Conservation (phyloP, 257 asterid genomes). For the Solanum peruvianum region DNA sequence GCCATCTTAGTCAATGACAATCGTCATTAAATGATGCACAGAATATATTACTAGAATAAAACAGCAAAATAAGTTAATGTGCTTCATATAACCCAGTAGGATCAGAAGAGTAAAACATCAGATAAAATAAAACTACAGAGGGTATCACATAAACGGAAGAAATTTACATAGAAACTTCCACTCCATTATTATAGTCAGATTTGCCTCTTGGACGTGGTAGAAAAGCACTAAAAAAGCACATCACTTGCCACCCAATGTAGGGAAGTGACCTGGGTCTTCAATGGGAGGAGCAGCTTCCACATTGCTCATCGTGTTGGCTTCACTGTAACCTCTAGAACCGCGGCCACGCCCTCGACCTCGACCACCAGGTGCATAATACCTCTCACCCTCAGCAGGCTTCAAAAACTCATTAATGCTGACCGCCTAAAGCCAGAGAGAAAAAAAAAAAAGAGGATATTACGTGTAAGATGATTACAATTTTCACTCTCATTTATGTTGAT, state of each 20-base stretch:
- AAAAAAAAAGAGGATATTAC: not conserved
- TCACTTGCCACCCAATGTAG: constrained; percentile 69
- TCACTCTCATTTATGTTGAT: not conserved
- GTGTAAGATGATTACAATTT: not conserved
- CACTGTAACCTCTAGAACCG: constrained; percentile 34
- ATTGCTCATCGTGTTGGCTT: constrained; percentile 23
- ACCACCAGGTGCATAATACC: constrained; percentile 32
- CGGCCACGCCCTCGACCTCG: constrained; percentile 74
- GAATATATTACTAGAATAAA: not conserved
- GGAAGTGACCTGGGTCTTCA: constrained; percentile 71
- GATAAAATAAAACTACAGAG: not conserved
- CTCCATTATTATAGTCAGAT: constrained; percentile 26
- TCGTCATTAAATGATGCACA: not conserved
- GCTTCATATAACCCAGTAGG: not conserved
- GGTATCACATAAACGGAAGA: constrained; percentile 4
- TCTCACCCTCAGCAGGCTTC: constrained; percentile 87
- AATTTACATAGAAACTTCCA: constrained; percentile 31
- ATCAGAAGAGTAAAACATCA: not conserved
- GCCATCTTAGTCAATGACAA: not conserved
- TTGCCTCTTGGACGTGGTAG: constrained; percentile 1
- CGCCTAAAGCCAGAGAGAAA: constrained; percentile 25
- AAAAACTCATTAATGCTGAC: constrained; percentile 84
- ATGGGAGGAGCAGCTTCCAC: constrained; percentile 46
- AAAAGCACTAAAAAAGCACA: constrained; percentile 9
- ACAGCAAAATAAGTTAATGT: not conserved